phyloP scores from a whole-genome alignment of 2,329 filamentous ascomycete genomes.

The Nemania abortiva region DNA sequence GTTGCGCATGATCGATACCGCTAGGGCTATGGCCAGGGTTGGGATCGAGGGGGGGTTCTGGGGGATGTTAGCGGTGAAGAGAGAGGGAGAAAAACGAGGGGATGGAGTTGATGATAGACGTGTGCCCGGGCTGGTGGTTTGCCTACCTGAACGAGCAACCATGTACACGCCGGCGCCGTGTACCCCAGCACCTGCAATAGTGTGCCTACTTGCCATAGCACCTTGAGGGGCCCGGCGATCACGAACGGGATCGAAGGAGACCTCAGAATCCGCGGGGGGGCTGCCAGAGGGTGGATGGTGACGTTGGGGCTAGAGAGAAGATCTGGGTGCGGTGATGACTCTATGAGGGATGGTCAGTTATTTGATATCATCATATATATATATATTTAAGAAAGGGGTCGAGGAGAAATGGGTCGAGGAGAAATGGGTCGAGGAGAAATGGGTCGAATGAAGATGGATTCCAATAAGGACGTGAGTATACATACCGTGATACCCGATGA shows the following conservation, averaged over 20 bases:
- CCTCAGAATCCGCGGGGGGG: conserved; percentile 75
- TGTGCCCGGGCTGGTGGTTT: neutral
- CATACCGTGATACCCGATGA: conserved; percentile 88
- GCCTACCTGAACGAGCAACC: conserved; percentile 83
- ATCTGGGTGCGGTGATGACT: conserved; percentile 84
- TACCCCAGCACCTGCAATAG: conserved; percentile 81
- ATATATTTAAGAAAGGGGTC: neutral
- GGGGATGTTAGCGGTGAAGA: conserved; percentile 34
- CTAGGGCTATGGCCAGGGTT: conserved; percentile 79
- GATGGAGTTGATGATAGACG: neutral
- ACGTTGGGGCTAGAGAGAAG: conserved; percentile 77
- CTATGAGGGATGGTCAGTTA: conserved; percentile 55
- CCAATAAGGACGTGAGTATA: neutral
- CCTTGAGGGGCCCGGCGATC: conserved; percentile 83
- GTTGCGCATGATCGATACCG: conserved; percentile 80
- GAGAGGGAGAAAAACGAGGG: neutral
- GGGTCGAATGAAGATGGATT: too few relatives aligned
- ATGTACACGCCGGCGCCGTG: conserved; percentile 77
- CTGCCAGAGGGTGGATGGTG: conserved; percentile 75
- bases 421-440: too few relatives aligned
- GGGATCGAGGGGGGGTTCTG: conserved; percentile 96
- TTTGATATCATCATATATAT: conserved; percentile 17
- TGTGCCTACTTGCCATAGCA: conserved; percentile 81
- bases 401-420: too few relatives aligned
- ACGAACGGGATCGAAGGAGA: conserved; percentile 81